Conservation (phyloP, 2,329 filamentous ascomycete species). For the Cercospora sp. region DNA sequence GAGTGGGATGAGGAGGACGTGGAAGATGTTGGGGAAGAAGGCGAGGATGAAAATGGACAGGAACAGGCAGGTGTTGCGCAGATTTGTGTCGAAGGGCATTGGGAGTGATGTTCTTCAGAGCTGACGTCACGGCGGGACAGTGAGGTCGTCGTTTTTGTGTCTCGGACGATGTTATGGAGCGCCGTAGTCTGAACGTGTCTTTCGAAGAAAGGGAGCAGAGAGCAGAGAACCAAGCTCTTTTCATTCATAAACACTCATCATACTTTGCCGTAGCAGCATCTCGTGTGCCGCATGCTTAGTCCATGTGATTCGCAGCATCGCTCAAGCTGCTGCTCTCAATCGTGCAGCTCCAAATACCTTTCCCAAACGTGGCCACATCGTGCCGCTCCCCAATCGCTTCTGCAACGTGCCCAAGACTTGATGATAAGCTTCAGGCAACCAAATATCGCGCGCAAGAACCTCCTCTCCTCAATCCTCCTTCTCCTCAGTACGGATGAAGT, state of each 20-base stretch:
- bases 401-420: slow-evolving; percentile 9
- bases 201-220: not conserved
- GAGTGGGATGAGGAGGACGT: slow-evolving; percentile 41
- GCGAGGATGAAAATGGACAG: slow-evolving; percentile 52
- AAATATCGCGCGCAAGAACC: not conserved
- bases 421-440: not conserved
- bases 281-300: not conserved
- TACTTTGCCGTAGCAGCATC: slow-evolving; percentile 8
- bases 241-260: not conserved
- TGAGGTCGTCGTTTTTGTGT: not conserved
- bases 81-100: slow-evolving; percentile 35
- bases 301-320: not conserved
- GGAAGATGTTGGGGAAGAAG: slow-evolving; percentile 53
- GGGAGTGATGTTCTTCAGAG: slow-evolving; percentile 16
- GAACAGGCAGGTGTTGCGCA: slow-evolving; percentile 48
- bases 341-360: not conserved
- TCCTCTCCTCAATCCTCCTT: slow-evolving; percentile 25
- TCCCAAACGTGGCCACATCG: slow-evolving; percentile 13
- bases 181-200: slow-evolving; percentile 10
- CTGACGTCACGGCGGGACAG: slow-evolving; percentile 17
- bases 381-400: slow-evolving; percentile 10
- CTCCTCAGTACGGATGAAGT: slow-evolving; percentile 38
- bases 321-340: not conserved
- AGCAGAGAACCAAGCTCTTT: not conserved
- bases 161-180: slow-evolving; percentile 2